Percentiles rank a stretch among this genome's conserved stretches.
phyloP scores from a whole-genome alignment of 2,329 filamentous ascomycete genomes.

The Neurospora sp. region DNA sequence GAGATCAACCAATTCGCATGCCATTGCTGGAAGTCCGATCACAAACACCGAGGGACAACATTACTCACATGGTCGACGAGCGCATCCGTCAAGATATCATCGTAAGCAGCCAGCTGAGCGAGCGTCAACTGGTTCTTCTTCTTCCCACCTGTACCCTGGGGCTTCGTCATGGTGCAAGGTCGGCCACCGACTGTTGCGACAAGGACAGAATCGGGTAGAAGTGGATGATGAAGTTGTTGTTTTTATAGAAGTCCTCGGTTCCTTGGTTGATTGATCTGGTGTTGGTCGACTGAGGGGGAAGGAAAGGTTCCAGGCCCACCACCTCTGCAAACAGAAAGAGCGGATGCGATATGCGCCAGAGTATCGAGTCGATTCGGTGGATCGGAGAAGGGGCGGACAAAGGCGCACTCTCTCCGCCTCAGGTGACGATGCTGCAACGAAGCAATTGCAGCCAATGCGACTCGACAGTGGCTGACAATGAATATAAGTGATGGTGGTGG shows the following conservation, averaged over 20 bases:
- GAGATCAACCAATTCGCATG: background rate
- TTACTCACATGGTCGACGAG: slow-evolving; percentile 82
- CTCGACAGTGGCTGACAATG: background rate
- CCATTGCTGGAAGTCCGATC: background rate
- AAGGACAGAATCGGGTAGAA: background rate
- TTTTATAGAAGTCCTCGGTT: background rate
- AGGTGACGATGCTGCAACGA: background rate
- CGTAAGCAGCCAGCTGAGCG: slow-evolving; percentile 80
- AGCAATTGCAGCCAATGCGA: background rate
- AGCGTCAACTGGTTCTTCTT: slow-evolving; percentile 72
- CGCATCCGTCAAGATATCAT: slow-evolving; percentile 91
- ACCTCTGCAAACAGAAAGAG: background rate
- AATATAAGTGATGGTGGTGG: background rate
- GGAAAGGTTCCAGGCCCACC: background rate
- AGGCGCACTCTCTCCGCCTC: background rate
- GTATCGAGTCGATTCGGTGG: background rate
- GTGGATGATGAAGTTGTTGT: background rate
- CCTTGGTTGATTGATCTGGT: background rate
- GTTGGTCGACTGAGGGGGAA: background rate
- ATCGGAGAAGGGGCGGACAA: slow-evolving; percentile 7
- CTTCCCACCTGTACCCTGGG: slow-evolving; percentile 28
- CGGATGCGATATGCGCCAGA: background rate
- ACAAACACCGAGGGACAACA: background rate
- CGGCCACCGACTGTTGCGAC: background rate
- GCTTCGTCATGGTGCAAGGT: slow-evolving; percentile 12